These are phyloP conservation scores for Pseudoturritis turrita DNA, from an alignment of 345 rosid species.

Conservation along the genomic window DNA sequence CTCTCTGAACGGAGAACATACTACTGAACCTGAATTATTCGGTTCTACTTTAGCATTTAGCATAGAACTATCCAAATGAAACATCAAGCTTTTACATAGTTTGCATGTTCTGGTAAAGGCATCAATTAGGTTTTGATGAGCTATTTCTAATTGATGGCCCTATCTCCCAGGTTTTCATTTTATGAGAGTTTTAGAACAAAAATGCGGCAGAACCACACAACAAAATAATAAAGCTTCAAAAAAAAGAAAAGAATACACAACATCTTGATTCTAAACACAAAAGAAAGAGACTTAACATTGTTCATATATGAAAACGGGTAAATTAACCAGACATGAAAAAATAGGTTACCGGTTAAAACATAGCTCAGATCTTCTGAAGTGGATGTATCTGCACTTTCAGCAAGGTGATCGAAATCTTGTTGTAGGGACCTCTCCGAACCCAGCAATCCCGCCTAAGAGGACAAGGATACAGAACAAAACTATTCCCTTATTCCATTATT, in stretches of 20 bases:
- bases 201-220: not conserved
- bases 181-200: not conserved
- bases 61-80: not conserved
- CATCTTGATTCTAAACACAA: no score
- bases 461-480: not conserved
- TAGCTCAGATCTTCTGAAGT: slow-evolving; percentile 72
- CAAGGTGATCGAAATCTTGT: slow-evolving; percentile 74
- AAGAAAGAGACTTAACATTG: no score
- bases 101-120: no score
- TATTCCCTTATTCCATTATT: no score
- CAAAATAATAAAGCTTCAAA: not conserved
- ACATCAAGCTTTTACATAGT: not conserved
- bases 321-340: not conserved
- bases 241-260: no score
- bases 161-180: not conserved
- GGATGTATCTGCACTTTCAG: slow-evolving; percentile 82
- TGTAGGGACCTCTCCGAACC: slow-evolving; percentile 84
- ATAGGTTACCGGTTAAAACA: slow-evolving; percentile 67
- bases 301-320: no score
- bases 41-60: not conserved
- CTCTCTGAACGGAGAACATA: not conserved
- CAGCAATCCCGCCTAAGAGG: slow-evolving; percentile 70
- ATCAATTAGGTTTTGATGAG: not conserved
- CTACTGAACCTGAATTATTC: not conserved
- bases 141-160: not conserved